Evolutionary conservation across 805 yeast genomes (phyloP).

Genomic region (Wickerhamomyces mucosus): DNA sequence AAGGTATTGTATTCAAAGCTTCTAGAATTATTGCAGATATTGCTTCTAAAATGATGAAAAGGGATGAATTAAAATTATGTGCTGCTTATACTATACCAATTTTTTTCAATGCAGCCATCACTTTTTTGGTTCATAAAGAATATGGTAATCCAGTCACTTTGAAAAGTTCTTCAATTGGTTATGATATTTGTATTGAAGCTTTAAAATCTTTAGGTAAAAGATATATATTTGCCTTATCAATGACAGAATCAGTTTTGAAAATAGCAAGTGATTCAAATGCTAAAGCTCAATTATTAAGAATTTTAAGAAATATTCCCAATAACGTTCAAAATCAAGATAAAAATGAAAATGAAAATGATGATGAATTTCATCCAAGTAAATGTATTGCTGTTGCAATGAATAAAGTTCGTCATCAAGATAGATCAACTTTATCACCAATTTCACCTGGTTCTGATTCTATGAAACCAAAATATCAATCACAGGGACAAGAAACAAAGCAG

Average conservation of each 20-base stretch:
- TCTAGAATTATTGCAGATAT: conserved; percentile 67
- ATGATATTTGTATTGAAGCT: conserved; percentile 23
- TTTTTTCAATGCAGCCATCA: conserved; percentile 53
- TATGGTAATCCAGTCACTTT: conserved; percentile 26
- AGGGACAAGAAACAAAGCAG: too few relatives aligned
- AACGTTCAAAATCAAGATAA: too few relatives aligned
- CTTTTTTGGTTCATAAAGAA: conserved; percentile 62
- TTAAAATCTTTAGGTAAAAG: conserved; percentile 35
- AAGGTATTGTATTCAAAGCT: conserved; percentile 70
- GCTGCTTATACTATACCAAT: conserved; percentile 54
- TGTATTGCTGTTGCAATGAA: too few relatives aligned
- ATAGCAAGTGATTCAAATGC: conserved; percentile 25
- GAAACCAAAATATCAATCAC: too few relatives aligned
- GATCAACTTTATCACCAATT: too few relatives aligned
- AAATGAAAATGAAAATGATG: too few relatives aligned
- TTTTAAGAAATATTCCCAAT: conserved; percentile 8
- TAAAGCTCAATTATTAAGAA: conserved; percentile 12
- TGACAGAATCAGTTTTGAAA: conserved; percentile 39
- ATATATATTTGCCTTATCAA: conserved; percentile 43
- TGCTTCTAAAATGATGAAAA: conserved; percentile 42
- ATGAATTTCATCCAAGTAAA: too few relatives aligned
- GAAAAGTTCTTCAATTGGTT: conserved; percentile 27
- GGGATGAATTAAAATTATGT: conserved; percentile 38
- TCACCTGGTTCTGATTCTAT: too few relatives aligned
- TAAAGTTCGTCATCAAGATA: too few relatives aligned